phyloP scores from a whole-genome alignment of 257 asterid genomes.

The Osmanthus fragrans region DNA sequence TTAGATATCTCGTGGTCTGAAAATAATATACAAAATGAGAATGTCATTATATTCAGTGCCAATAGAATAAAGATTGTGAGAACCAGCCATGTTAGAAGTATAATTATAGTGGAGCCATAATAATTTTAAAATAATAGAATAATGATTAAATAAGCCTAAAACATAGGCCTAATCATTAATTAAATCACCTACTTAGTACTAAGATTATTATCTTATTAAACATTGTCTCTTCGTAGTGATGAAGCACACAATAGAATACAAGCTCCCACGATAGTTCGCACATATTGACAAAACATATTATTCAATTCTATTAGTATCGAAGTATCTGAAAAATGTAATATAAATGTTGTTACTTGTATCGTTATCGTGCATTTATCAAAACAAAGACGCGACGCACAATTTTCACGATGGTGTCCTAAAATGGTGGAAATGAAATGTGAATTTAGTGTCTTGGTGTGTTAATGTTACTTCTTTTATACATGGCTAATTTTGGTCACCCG shows the following conservation, averaged over 20 bases:
- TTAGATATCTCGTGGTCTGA: slow-evolving; percentile 2
- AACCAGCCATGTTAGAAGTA: slow-evolving; percentile 20
- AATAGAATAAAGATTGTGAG: slow-evolving; percentile 19
- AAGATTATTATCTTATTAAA: slow-evolving; percentile 17
- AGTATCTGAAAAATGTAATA: no score
- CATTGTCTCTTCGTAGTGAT: slow-evolving; percentile 9
- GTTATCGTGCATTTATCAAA: no score
- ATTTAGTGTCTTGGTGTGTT: no score
- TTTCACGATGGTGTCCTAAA: no score
- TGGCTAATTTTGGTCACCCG: no score
- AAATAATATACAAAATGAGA: background rate
- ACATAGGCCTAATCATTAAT: slow-evolving; percentile 24
- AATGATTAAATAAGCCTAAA: slow-evolving; percentile 20
- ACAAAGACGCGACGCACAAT: background rate
- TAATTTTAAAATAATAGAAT: background rate
- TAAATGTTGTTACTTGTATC: no score
- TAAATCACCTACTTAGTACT: slow-evolving; percentile 16
- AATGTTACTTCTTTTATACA: no score
- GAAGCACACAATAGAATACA: background rate
- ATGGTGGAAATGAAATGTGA: no score
- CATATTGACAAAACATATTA: no score
- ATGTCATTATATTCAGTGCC: slow-evolving; percentile 31
- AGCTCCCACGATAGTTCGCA: background rate
- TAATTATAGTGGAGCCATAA: slow-evolving; percentile 18
- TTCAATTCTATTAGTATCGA: no score